phyloP scores from a whole-genome alignment of 2,329 filamentous ascomycete genomes.

The Aspergillus puulaauensis region DNA sequence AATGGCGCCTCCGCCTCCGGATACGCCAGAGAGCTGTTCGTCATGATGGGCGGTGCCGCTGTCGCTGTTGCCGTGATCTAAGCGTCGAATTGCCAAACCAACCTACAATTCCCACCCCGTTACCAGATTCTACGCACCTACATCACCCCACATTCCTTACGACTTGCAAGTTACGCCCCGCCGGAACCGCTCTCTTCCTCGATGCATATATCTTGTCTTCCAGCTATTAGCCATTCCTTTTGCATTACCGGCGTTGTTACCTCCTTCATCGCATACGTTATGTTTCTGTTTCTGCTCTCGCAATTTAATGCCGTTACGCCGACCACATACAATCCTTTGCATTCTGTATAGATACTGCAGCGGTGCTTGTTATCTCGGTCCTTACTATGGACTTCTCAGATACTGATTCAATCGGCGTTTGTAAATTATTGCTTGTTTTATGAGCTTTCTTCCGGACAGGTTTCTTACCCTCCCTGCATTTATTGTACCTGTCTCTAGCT shows the following conservation, averaged over 20 bases:
- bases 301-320: not conserved
- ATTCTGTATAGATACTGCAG: not conserved
- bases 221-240: not conserved
- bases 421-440: too few relatives aligned
- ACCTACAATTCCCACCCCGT: not conserved
- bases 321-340: conserved; percentile 5
- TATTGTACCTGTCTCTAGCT: not conserved
- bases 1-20: conserved; percentile 30
- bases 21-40: conserved; percentile 35
- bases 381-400: not conserved
- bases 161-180: not conserved
- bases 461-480: not conserved
- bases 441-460: not conserved
- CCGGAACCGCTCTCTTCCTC: not conserved
- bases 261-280: not conserved
- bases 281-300: too few relatives aligned
- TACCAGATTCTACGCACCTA: not conserved
- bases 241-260: conserved; percentile 11
- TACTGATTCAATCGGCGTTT: not conserved
- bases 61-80: conserved; percentile 40
- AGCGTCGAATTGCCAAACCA: not conserved
- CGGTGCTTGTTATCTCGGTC: not conserved
- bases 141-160: not conserved
- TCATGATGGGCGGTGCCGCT: conserved; percentile 43
- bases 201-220: not conserved